These are phyloP conservation scores for Francoa sonchifolia DNA, from an alignment of 441 rosid genomes.

Conservation along the genomic window DNA sequence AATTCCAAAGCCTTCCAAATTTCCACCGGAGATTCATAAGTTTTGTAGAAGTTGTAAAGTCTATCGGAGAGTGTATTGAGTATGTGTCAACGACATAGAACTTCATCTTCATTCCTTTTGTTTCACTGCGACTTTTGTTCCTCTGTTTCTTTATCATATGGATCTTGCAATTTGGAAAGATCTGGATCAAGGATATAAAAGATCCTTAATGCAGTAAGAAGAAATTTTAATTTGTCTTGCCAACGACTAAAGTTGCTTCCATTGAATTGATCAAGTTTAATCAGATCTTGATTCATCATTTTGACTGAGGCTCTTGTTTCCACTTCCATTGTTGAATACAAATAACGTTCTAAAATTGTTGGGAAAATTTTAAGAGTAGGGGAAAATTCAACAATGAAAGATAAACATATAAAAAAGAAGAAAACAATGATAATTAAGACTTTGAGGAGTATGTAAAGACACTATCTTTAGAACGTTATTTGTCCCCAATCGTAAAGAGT, in stretches of 20 bases:
- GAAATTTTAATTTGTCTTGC: background rate
- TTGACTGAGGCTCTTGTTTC: too few species aligned
- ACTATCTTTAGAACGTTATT: too few species aligned
- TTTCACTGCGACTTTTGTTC: background rate
- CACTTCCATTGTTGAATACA: too few species aligned
- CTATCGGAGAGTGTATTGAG: background rate
- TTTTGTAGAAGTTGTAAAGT: background rate
- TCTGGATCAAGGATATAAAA: background rate
- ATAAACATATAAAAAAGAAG: too few species aligned
- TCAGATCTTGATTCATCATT: background rate
- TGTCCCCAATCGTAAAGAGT: too few species aligned
- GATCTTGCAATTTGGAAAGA: background rate
- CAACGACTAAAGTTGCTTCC: background rate
- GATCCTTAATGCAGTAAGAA: background rate
- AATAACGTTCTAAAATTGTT: too few species aligned
- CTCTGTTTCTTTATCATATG: background rate
- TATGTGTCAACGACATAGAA: background rate
- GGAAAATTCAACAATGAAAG: too few species aligned
- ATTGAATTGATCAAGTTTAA: too few species aligned
- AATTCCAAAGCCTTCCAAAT: background rate
- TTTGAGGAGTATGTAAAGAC: too few species aligned
- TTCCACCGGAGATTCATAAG: background rate
- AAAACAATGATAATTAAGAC: too few species aligned
- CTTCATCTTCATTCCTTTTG: background rate
- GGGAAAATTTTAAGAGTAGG: too few species aligned